phyloP scores from a whole-genome alignment of 208 protist genomes.

The Porcisia deanei region DNA sequence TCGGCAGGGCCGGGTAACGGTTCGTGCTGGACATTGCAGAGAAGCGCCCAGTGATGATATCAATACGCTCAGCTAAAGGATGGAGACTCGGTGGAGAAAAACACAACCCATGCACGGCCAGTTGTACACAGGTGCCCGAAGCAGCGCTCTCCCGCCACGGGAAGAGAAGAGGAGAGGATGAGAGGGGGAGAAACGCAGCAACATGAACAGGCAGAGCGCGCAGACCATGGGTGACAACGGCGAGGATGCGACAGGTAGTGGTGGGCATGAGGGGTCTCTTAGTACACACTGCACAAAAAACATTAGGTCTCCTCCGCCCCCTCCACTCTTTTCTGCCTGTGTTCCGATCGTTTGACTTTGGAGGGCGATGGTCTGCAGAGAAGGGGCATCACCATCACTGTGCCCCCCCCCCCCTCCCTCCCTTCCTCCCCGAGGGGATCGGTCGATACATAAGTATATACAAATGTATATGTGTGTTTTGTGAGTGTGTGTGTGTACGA shows the following conservation, averaged over 20 bases:
- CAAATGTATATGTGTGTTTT: not conserved
- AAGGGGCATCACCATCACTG: not conserved
- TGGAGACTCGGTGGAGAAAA: not conserved
- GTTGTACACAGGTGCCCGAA: not conserved
- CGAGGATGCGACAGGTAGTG: not conserved
- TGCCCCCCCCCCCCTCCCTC: not conserved
- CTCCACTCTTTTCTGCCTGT: not conserved
- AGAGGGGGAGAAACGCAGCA: not conserved
- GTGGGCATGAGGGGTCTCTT: not conserved
- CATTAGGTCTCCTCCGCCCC: not conserved
- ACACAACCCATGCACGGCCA: not conserved
- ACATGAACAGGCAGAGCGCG: not conserved
- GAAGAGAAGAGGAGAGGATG: not conserved
- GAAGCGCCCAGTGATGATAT: not conserved
- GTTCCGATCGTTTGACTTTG: not conserved
- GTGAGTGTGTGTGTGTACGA: not conserved
- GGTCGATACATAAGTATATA: not conserved
- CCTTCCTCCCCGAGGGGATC: not conserved
- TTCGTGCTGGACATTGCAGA: conserved; percentile 75
- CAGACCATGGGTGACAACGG: not conserved
- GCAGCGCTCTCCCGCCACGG: not conserved
- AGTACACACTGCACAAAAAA: not conserved
- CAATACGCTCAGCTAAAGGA: not conserved
- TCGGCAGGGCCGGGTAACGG: conserved; percentile 89
- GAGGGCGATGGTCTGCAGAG: not conserved